Evolutionary conservation across 345 rosid species (phyloP).

Genomic region (Camelina sativa): DNA sequence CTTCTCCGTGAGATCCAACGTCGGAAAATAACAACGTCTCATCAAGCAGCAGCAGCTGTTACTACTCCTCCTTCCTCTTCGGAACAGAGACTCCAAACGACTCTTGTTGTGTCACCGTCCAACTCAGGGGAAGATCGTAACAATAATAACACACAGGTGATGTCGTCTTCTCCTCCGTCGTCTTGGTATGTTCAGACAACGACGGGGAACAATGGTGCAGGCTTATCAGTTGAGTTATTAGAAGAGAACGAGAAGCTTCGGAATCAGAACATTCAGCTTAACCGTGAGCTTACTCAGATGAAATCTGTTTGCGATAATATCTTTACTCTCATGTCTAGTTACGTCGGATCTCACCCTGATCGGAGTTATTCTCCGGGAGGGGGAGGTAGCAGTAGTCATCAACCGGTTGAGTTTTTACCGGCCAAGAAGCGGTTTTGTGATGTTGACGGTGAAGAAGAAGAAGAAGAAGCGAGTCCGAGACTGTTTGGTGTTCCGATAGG

Average conservation of each 20-base stretch:
- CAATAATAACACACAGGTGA: constrained; percentile 36
- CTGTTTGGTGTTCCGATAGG: constrained; percentile 77
- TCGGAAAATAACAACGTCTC: constrained; percentile 55
- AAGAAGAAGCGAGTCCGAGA: constrained; percentile 46
- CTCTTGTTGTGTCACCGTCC: constrained; percentile 52
- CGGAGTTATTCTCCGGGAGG: constrained; percentile 16
- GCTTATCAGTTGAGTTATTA: constrained; percentile 54
- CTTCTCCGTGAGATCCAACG: constrained; percentile 84
- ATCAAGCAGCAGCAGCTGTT: constrained; percentile 21
- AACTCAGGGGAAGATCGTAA: constrained; percentile 62
- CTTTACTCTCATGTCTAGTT: constrained; percentile 56
- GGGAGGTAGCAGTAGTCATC: background rate
- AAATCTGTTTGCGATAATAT: constrained; percentile 68
- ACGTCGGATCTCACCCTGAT: constrained; percentile 43
- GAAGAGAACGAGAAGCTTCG: constrained; percentile 83
- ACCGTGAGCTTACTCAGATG: constrained; percentile 69
- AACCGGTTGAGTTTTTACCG: constrained; percentile 51
- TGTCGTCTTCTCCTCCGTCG: constrained; percentile 53
- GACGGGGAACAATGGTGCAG: constrained; percentile 8
- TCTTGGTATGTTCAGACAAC: constrained; percentile 40
- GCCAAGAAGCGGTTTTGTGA: constrained; percentile 38
- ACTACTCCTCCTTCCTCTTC: constrained; percentile 29
- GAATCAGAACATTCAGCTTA: constrained; percentile 65
- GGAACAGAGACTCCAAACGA: constrained; percentile 42
- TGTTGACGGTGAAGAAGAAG: constrained; percentile 23